Conservation (phyloP, 352 stramenopile species). For the Aphanomyces invadans region DNA sequence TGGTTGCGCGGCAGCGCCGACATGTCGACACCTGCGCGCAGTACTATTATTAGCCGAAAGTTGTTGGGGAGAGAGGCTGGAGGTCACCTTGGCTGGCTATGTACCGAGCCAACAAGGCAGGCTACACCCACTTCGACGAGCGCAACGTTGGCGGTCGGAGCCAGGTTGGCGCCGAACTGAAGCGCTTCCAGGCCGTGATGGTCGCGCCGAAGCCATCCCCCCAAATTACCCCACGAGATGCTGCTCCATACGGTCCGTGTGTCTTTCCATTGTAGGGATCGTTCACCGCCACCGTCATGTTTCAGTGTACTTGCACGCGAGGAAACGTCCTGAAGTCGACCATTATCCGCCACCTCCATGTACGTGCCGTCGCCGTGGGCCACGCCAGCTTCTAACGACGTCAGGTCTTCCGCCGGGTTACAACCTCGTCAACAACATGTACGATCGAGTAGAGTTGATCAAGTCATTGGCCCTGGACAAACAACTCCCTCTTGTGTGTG, state of each 20-base stretch:
- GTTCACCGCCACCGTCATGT: too few species aligned
- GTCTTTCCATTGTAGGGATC: too few species aligned
- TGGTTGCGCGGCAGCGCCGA: constrained; percentile 4
- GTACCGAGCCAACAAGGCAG: constrained; percentile 52
- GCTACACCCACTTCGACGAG: constrained; percentile 71
- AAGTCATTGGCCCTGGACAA: background rate
- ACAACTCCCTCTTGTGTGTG: too few species aligned
- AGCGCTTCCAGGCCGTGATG: constrained; percentile 69
- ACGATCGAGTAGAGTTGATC: background rate
- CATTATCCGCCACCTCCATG: constrained; percentile 16
- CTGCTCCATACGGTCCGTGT: background rate
- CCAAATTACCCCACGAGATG: constrained; percentile 40
- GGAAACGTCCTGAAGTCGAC: background rate
- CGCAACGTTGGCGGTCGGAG: constrained; percentile 63
- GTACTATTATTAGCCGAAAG: constrained; percentile 7
- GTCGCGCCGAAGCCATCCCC: constrained; percentile 37
- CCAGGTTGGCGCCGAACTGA: constrained; percentile 66
- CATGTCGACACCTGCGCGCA: too few species aligned
- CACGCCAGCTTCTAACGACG: background rate
- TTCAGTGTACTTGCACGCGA: constrained; percentile 6
- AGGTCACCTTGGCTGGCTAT: too few species aligned
- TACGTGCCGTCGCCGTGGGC: background rate
- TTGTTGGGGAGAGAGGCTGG: background rate
- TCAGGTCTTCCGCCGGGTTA: constrained; percentile 9
- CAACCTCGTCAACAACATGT: constrained; percentile 5